Evolutionary conservation across 148 eudicot species (phyloP), one percentile per base, ranked within the genome.

Genomic region (Persicaria tinctoria): DNA sequence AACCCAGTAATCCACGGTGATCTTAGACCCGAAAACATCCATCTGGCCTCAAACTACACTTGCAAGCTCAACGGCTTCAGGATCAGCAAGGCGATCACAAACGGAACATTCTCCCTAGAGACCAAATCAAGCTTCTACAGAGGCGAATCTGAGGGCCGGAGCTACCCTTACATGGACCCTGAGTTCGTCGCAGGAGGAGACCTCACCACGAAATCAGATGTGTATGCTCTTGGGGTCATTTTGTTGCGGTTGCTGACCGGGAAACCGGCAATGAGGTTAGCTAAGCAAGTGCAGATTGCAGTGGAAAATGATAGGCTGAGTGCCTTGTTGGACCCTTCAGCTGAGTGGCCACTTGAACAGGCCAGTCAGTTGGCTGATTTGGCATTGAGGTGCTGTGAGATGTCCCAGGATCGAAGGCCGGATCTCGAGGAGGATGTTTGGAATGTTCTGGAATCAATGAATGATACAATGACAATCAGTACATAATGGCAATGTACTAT

Each of bases 151-250:
- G 57, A 53, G 57, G 57, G 11, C 2, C 57, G 6, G 5, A 53
- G 13, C 57, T 53, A 9, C 0, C 60, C 5, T 68, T 87, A 87
- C 54, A 85, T 84, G 84, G 89, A 87, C 76, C 89, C 89, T 5
- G 87, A 87, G 69, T 87, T 81, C 73, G 83, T 81, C 45, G 80
- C 86, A 79, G 83, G 87, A 5, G 88, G 91, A 44, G 83, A 83
- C 13, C 68, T 85, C 16, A 60, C 85, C 48, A 82, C 87, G 4
- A 85, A 83, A 51, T 87, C 91, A 41, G 91, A 87, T 82, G 54
- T 85, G 17, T 87, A 81, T 82, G 83, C 85, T 64, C 82, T 83
- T 73, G 91, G 91, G 48, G 73, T 87, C 46, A 85, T 87, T 57
- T 46, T 75, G 9, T 79, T 87, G 17, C 91, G 83, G 74, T 27